Evolutionary conservation across 2,329 filamentous ascomycete species (phyloP).

Genomic region (Laburnicola sp.): DNA sequence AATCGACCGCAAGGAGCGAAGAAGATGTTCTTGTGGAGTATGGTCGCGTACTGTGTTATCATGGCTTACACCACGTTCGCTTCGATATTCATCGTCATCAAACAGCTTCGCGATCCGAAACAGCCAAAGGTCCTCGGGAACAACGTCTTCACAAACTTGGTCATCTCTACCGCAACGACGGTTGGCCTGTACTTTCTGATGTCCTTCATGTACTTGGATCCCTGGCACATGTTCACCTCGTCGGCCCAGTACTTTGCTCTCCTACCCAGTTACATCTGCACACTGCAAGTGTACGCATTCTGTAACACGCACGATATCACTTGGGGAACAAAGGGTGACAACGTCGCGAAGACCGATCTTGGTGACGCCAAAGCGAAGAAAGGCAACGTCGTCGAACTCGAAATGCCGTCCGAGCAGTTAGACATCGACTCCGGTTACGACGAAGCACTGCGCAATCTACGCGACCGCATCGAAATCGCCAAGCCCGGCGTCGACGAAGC

Average conservation of each 20-base stretch:
- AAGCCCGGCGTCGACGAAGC: conserved; percentile 64
- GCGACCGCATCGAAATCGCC: conserved; percentile 85
- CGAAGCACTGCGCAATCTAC: conserved; percentile 91
- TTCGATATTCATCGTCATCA: conserved; percentile 82
- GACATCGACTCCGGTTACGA: conserved; percentile 98
- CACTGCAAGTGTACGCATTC: conserved; percentile 95
- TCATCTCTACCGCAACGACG: conserved; percentile 86
- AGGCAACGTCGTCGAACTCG: conserved; percentile 79
- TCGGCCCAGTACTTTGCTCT: conserved; percentile 90
- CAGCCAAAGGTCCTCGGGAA: conserved; percentile 67
- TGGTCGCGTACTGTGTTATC: conserved; percentile 89
- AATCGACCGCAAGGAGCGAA: conserved; percentile 95
- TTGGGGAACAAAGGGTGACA: conserved; percentile 99
- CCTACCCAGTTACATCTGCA: conserved; percentile 92
- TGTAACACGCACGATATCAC: conserved; percentile 99
- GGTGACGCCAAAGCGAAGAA: conserved; percentile 79
- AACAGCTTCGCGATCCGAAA: conserved; percentile 66
- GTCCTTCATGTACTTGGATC: conserved; percentile 94
- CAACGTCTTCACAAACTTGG: conserved; percentile 92
- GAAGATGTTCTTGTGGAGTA: conserved; percentile 82
- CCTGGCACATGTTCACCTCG: conserved; percentile 98
- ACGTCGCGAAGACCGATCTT: conserved; percentile 88
- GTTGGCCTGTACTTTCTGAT: conserved; percentile 94
- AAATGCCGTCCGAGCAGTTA: conserved; percentile 97
- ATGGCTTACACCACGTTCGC: conserved; percentile 96